Evolutionary conservation across 2,329 filamentous ascomycete species (phyloP).

Genomic region (Sporothrix euskadiensis): DNA sequence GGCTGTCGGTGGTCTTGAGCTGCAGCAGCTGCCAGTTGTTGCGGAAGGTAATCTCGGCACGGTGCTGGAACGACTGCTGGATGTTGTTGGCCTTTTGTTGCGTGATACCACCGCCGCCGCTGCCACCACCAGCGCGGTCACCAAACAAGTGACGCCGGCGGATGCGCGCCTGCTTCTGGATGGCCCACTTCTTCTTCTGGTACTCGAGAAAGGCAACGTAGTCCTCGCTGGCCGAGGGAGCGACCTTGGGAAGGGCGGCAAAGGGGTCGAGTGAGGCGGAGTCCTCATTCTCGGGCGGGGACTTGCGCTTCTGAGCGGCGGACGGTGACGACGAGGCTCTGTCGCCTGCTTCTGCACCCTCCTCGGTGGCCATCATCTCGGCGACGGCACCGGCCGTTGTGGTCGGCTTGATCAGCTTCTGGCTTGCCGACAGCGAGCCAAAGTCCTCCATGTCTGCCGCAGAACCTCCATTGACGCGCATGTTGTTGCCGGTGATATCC

Average conservation of each 20-base stretch:
- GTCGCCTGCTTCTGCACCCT: not conserved
- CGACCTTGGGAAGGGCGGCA: constrained; percentile 74
- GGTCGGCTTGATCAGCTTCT: constrained; percentile 66
- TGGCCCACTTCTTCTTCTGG: constrained; percentile 98
- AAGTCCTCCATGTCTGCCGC: constrained; percentile 78
- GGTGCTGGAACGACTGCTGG: constrained; percentile 78
- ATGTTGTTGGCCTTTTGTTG: constrained; percentile 57
- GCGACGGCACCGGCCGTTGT: constrained; percentile 56
- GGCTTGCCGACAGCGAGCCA: constrained; percentile 45
- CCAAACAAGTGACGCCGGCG: constrained; percentile 90
- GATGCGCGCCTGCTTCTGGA: constrained; percentile 86
- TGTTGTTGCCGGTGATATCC: constrained; percentile 59
- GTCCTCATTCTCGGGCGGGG: constrained; percentile 58
- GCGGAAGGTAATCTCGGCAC: constrained; percentile 85
- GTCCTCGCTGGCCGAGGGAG: constrained; percentile 82
- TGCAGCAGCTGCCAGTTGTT: constrained; percentile 96
- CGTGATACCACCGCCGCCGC: not conserved
- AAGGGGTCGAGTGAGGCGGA: constrained; percentile 70
- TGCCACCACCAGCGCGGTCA: constrained; percentile 66
- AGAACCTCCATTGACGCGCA: constrained; percentile 39
- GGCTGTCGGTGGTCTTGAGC: constrained; percentile 75
- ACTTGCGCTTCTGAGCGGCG: constrained; percentile 68
- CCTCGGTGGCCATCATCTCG: constrained; percentile 35
- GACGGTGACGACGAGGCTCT: constrained; percentile 47
- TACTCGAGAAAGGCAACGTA: constrained; percentile 88